Percentiles rank a stretch among this genome's conserved stretches.
Conservation (phyloP, 495 filamentous ascomycete species). For the Ascodesmis nigricans region DNA sequence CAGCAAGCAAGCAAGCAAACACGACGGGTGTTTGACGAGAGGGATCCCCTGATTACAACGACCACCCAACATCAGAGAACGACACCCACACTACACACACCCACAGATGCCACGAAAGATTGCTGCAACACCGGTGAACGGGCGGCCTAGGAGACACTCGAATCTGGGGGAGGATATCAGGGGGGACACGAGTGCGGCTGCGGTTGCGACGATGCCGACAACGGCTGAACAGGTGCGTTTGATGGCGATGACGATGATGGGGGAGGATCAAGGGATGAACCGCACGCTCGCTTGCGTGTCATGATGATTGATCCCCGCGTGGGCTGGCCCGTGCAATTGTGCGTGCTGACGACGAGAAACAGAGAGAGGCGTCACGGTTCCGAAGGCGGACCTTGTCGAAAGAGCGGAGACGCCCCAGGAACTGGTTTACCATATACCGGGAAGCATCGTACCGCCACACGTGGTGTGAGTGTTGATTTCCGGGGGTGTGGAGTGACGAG, state of each 20-base stretch:
- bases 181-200: constrained; percentile 19
- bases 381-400: constrained; percentile 15
- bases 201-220: constrained; percentile 18
- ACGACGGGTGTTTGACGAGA: too few relatives aligned
- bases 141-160: constrained; percentile 11
- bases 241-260: not conserved
- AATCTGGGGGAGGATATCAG: constrained; percentile 18
- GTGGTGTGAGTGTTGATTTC: constrained; percentile 14
- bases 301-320: not conserved
- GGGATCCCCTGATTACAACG: too few relatives aligned
- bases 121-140: too few relatives aligned
- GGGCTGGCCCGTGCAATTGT: not conserved
- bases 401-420: constrained; percentile 3
- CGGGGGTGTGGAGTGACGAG: not conserved
- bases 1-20: too few relatives aligned
- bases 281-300: too few relatives aligned
- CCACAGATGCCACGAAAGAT: too few relatives aligned
- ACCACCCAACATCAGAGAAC: too few relatives aligned
- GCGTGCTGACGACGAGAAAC: not conserved
- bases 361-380: constrained; percentile 18
- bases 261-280: not conserved
- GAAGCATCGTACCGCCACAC: constrained; percentile 21
- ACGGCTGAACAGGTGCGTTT: constrained; percentile 16
- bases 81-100: too few relatives aligned
- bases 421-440: constrained; percentile 17